Base-by-base conservation (phyloP, 108 stramenopile genomes). In the Cyclostephanos tholiformis region DNA sequence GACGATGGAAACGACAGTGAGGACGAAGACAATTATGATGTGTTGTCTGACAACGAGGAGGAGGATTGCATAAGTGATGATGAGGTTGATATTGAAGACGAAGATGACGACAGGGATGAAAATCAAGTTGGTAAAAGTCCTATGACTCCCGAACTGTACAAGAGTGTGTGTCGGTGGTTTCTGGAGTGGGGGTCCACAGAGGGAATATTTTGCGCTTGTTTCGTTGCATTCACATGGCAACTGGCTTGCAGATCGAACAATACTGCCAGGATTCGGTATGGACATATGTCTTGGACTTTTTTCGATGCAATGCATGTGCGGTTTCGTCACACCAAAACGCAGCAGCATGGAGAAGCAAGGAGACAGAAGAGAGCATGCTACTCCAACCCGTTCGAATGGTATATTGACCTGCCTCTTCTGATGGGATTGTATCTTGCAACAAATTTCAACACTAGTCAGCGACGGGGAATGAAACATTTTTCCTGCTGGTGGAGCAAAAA, bases 21-120 rank as follows among this genome's bases (percentile, higher is more conserved):
- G 23, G 62, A 63, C 10, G 62, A 63, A n/a, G 62, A 63, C 36
- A 35, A 43, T 19, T n/a, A 63, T 41, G 62, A 63, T 63, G 62
- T 41, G 39, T 63, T 36, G 62, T 41, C 41, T 13, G 62, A 39
- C 22, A 17, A 19, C 32, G 62, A 63, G 8, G 62, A 39, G 0
- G 62, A 43, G 36, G 36, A 36, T 36, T 36, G 36, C 36, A 36
- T 36, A 6, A 36, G 36, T 19, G 17, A 36, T 39, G 62, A 63
- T 63, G 62, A 51, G 50, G 50, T 20, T 20, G 50, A 20, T 51
- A 20, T 20, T 51, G 50, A 51, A 17, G n/a, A n/a, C n/a, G n/a
- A n/a, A n/a, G n/a, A n/a, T n/a, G n/a, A n/a, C n/a, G n/a, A n/a
- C n/a, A n/a, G 50, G 50, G 50, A 51, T 51, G 50, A 51, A 51